Evolutionary conservation across 768 basidiomycete genomes (phyloP).

Genomic region (Lactarius sanguifluus): DNA sequence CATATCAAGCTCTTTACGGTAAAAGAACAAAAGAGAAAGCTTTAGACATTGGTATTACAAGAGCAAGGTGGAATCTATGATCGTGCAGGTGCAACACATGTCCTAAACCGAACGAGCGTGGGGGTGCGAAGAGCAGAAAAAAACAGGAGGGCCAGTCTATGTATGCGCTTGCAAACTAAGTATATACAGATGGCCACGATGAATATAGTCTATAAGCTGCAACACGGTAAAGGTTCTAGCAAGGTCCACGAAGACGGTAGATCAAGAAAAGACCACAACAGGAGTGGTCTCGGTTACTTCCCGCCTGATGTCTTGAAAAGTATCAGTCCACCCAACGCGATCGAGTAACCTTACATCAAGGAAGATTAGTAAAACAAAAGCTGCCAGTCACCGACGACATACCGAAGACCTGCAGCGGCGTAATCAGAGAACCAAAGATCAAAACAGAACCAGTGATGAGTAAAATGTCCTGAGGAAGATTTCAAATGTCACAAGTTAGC

Average conservation of each 20-base stretch:
- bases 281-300: conserved; percentile 42
- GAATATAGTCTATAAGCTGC: neutral
- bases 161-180: neutral
- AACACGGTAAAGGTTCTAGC: neutral
- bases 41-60: neutral
- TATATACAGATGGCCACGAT: conserved; percentile 4
- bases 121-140: neutral
- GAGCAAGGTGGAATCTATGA: conserved; percentile 1
- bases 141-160: neutral
- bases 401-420: conserved; percentile 83
- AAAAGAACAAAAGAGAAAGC: neutral
- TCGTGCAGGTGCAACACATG: neutral
- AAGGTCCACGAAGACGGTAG: neutral
- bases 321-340: conserved; percentile 82
- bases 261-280: neutral
- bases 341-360: conserved; percentile 64
- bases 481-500: neutral
- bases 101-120: neutral
- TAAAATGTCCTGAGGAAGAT: conserved; percentile 71
- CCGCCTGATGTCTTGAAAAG: conserved; percentile 77
- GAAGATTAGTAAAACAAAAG: neutral
- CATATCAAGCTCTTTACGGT: neutral
- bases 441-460: conserved; percentile 90
- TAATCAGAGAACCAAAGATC: conserved; percentile 77
- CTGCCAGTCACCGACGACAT: conserved; percentile 19